Conservation (phyloP, 352 stramenopile genomes). For the Globisporangium iwayamae region DNA sequence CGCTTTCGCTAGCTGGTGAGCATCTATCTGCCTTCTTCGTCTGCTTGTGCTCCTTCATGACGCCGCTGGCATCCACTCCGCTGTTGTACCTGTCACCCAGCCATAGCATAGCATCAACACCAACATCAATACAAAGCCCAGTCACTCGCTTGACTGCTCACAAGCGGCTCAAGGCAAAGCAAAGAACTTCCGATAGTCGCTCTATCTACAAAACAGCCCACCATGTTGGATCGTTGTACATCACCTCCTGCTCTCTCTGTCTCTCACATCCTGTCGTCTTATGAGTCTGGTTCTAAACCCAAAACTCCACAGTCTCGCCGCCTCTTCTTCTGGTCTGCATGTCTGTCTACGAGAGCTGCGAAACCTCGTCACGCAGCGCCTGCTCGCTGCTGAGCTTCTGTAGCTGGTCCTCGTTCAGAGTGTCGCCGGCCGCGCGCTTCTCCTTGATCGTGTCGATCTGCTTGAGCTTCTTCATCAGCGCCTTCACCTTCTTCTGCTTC, state of each 20-base stretch:
- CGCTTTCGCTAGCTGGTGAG: no score
- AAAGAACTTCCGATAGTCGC: neutral
- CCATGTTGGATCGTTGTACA: neutral
- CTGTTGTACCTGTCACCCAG: no score
- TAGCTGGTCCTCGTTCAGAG: conserved; percentile 78
- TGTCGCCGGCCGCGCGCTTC: conserved; percentile 65
- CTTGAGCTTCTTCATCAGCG: conserved; percentile 84
- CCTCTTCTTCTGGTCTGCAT: neutral
- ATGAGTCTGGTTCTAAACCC: neutral
- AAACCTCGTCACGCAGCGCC: conserved; percentile 62
- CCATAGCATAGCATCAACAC: no score
- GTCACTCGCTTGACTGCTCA: no score
- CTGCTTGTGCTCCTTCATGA: no score
- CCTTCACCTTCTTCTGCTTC: conserved; percentile 86
- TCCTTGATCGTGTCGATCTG: conserved; percentile 84
- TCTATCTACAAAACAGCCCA: conserved; percentile 1
- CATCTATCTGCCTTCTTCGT: no score
- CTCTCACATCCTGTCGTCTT: neutral
- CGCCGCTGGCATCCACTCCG: no score
- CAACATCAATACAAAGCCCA: no score
- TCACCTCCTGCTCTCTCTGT: neutral
- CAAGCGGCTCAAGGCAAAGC: no score
- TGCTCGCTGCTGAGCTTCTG: conserved; percentile 71
- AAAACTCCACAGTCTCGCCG: neutral
- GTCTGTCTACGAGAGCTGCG: conserved; percentile 38